Percentiles rank a stretch among this genome's conserved stretches.
Evolutionary conservation across 106 monocot genomes (phyloP).

Genomic region (Chionographis japonica): DNA sequence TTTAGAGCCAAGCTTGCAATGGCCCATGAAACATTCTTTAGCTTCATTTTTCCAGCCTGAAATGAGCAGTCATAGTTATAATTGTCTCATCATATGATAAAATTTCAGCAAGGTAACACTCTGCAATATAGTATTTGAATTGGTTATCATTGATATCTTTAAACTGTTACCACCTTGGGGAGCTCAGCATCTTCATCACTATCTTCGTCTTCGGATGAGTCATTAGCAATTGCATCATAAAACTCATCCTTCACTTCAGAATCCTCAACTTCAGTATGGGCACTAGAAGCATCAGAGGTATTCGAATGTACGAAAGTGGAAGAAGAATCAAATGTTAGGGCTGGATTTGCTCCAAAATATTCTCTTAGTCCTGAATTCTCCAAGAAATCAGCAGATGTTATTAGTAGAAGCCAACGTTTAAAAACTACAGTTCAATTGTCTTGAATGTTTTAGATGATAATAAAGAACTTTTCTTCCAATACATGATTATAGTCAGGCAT

Average conservation of each 20-base stretch:
- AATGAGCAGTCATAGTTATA: neutral
- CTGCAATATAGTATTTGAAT: too few species aligned
- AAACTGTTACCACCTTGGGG: slow-evolving; percentile 25
- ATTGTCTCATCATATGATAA: neutral
- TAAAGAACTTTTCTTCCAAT: too few species aligned
- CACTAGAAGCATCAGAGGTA: slow-evolving; percentile 23
- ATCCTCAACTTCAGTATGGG: slow-evolving; percentile 45
- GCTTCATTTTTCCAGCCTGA: slow-evolving; percentile 59
- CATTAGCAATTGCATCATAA: slow-evolving; percentile 84
- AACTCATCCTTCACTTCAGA: slow-evolving; percentile 73
- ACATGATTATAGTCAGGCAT: too few species aligned
- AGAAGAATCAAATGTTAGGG: slow-evolving; percentile 37
- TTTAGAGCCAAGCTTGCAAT: slow-evolving; percentile 73
- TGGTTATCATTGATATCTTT: neutral
- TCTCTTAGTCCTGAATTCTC: slow-evolving; percentile 63
- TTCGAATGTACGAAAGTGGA: slow-evolving; percentile 35
- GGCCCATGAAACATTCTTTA: slow-evolving; percentile 91
- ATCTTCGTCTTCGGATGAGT: slow-evolving; percentile 68
- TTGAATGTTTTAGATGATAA: too few species aligned
- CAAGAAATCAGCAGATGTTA: neutral
- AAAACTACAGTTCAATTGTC: too few species aligned
- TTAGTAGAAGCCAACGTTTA: neutral
- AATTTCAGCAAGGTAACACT: too few species aligned
- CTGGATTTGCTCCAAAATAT: slow-evolving; percentile 84
- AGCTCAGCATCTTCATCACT: slow-evolving; percentile 57